phyloP scores from a whole-genome alignment of 495 filamentous ascomycete species.

The Pseudotulostoma volvatum region DNA sequence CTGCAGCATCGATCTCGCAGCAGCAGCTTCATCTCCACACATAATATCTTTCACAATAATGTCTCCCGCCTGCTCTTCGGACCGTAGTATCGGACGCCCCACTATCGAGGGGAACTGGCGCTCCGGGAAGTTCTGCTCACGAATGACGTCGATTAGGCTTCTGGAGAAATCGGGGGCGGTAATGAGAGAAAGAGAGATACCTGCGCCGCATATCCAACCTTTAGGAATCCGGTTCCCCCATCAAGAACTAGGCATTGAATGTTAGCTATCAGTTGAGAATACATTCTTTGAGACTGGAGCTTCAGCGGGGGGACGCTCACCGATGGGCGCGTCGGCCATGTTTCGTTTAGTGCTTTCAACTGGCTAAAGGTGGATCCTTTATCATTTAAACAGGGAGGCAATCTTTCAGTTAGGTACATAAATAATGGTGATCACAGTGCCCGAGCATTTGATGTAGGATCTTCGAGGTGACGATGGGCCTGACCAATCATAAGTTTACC shows the following conservation, averaged over 20 bases:
- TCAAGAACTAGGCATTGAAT: slow-evolving; percentile 53
- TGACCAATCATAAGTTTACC: too few relatives aligned
- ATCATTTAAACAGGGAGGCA: too few relatives aligned
- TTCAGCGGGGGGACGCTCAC: slow-evolving; percentile 27
- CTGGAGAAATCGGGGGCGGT: too few relatives aligned
- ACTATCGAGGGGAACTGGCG: slow-evolving; percentile 97
- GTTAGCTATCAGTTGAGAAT: slow-evolving; percentile 10
- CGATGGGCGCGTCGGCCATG: slow-evolving; percentile 62
- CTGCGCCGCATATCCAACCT: slow-evolving; percentile 92
- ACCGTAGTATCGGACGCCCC: slow-evolving; percentile 90
- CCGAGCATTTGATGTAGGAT: too few relatives aligned
- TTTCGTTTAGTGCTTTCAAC: too few relatives aligned
- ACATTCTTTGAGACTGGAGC: background rate
- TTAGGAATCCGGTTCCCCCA: slow-evolving; percentile 98
- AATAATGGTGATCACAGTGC: too few relatives aligned
- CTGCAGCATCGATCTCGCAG: slow-evolving; percentile 89
- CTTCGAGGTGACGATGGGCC: too few relatives aligned
- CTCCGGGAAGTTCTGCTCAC: slow-evolving; percentile 81
- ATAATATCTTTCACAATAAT: slow-evolving; percentile 97
- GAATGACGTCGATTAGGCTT: too few relatives aligned
- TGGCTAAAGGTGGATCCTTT: too few relatives aligned
- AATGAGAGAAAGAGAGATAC: slow-evolving; percentile 24
- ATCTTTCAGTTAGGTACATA: too few relatives aligned
- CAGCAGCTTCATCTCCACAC: slow-evolving; percentile 96
- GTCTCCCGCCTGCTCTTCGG: slow-evolving; percentile 59